Percentiles rank a stretch among this genome's conserved stretches.
phyloP scores from a whole-genome alignment of 2,329 filamentous ascomycete genomes.

The Ophiostoma australiae region DNA sequence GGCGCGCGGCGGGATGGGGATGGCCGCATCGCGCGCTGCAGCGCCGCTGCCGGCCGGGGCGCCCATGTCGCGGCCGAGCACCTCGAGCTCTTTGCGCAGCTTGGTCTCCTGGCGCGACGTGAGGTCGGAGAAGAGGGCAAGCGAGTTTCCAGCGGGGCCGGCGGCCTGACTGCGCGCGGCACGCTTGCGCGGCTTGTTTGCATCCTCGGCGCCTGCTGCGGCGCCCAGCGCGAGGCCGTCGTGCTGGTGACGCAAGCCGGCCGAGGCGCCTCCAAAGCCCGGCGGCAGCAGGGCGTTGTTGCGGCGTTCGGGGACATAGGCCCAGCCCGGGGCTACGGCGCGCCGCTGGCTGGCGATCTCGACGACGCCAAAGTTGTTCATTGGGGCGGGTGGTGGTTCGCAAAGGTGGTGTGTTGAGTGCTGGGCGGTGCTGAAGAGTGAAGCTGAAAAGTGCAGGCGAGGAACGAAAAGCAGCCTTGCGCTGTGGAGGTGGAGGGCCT shows the following conservation, averaged over 20 bases:
- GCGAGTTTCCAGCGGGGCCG: background rate
- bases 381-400: constrained; percentile 32
- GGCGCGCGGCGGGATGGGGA: constrained; percentile 59
- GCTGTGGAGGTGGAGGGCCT: background rate
- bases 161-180: constrained; percentile 50
- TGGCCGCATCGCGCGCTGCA: constrained; percentile 55
- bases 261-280: constrained; percentile 37
- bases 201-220: constrained; percentile 43
- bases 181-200: constrained; percentile 61
- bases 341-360: constrained; percentile 69
- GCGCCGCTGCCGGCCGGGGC: constrained; percentile 18
- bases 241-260: constrained; percentile 45
- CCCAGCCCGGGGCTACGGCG: constrained; percentile 77
- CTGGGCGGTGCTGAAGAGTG: background rate
- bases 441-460: background rate
- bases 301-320: constrained; percentile 71
- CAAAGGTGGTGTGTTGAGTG: background rate
- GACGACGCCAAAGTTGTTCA: constrained; percentile 73
- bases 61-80: constrained; percentile 75
- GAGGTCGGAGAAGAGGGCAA: constrained; percentile 47
- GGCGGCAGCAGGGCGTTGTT: constrained; percentile 34
- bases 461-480: background rate
- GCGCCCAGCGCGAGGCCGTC: constrained; percentile 45
- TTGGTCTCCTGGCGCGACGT: constrained; percentile 79
- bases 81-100: constrained; percentile 72